Base-by-base conservation (phyloP, 768 basidiomycete genomes). In the Tephrocybe sp. region DNA sequence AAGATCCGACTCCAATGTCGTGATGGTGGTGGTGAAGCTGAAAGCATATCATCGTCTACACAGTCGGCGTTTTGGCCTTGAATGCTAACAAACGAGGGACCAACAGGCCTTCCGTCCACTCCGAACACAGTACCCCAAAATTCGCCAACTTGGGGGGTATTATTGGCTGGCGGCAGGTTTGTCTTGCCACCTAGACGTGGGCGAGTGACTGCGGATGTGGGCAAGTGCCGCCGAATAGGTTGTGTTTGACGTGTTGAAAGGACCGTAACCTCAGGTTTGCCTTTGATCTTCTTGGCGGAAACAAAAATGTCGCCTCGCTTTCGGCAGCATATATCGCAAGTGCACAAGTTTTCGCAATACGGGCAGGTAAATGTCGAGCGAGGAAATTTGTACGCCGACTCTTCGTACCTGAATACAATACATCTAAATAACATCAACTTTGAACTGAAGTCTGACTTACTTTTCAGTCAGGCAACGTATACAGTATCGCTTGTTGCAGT, bases 241-340 rank as follows among this genome's bases (percentile, higher is more conserved):
- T 26, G 26, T 4, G 26, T 26, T 26, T 26, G 26, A 26, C 26
- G 26, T 26, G 3, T 26, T 26, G 26, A 7, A 7, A 38, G 17
- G 32, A 34, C 20, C 16, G 33, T 33, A 5, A 12, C 12, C 23
- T 3, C 2, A 20, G 20, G 26, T 3, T n/a, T 26, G 23, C 36
- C 20, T 17, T 32, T 22, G 13, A 6, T 12, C 30, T 32, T 32
- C 33, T 17, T 6, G 2, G 32, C 8, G 13, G 62, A 1, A 54
- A 79, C 49, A 51, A 79, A 81, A 10, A 60, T 55, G 45, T 79
- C 81, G 5, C 80, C 79, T 5, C 81, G 71, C 51, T 55, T 69
- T 22, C 61, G 54, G 12, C 73, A 67, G 56, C 80, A 82, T 0
- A 5, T 0, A 10, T 76, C 74, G 59, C 82, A 83, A 39, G 75